A percentile compares a stretch with the other conserved stretches of the same genome.
These are phyloP conservation scores for Sugiyamaella xylanicola DNA, from an alignment of 1,139 yeast species.

Conservation along the genomic window DNA sequence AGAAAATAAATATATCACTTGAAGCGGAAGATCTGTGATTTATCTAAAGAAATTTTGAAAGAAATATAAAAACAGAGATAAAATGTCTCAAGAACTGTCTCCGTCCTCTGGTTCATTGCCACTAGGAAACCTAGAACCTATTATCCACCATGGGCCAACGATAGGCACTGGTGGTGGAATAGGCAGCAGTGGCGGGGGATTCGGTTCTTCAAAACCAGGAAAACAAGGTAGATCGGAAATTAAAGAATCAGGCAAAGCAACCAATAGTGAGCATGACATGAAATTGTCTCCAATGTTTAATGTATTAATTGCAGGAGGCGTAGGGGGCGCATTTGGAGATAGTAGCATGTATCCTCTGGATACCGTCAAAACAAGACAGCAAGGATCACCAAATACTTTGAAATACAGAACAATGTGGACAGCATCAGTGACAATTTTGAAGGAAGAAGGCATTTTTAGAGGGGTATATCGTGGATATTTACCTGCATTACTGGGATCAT, in stretches of 20 bases:
- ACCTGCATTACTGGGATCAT: slow-evolving; percentile 83
- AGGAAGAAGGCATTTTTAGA: slow-evolving; percentile 79
- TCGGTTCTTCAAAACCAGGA: neutral
- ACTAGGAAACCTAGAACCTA: slow-evolving; percentile 20
- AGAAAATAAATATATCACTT: neutral
- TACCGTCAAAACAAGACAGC: slow-evolving; percentile 95
- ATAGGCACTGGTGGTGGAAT: slow-evolving; percentile 9
- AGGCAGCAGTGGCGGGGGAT: slow-evolving; percentile 7
- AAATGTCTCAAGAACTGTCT: slow-evolving; percentile 16
- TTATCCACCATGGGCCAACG: slow-evolving; percentile 19
- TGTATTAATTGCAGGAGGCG: slow-evolving; percentile 70
- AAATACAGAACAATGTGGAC: slow-evolving; percentile 69
- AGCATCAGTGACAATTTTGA: slow-evolving; percentile 71
- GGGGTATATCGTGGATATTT: slow-evolving; percentile 92
- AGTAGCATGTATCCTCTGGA: slow-evolving; percentile 92
- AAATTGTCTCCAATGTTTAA: slow-evolving; percentile 26
- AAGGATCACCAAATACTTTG: slow-evolving; percentile 72
- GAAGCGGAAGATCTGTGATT: too few species aligned
- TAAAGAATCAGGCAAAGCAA: neutral
- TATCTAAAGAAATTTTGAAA: too few species aligned
- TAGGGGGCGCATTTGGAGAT: slow-evolving; percentile 95
- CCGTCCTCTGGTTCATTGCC: slow-evolving; percentile 25
- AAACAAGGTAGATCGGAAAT: neutral
- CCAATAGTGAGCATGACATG: slow-evolving; percentile 8
- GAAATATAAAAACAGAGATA: too few species aligned